Base-by-base conservation (phyloP, 2,329 filamentous ascomycete genomes). In the Nemania serpens region DNA sequence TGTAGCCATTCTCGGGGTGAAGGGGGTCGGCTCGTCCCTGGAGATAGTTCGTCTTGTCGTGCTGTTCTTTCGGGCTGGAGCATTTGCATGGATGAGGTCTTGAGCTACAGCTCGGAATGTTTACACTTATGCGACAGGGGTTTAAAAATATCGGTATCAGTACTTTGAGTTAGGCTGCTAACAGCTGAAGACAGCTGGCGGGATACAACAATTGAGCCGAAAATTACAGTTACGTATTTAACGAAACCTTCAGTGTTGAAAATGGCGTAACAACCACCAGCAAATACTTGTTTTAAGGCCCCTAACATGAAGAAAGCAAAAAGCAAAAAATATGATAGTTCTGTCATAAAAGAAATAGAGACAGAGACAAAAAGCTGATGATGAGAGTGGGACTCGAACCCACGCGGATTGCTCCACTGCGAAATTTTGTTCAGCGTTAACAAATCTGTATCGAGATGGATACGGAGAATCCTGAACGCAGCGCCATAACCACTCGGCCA, bases 341-440 rank as follows among this genome's bases (percentile, higher is more conserved):
- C 7, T 9, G 11, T 22, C 5, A 39, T 1, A 25, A 43, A 29
- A 36, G 3, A 12, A 45, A 34, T 13, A 5, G 36, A 39, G 36
- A 29, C 25, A 4, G 7, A 3, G 7, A 29, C 36, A 46, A 29
- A 46, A 11, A 10, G n/a, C n/a, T 3, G 17, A n/a, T 74, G 74
- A 76, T 68, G 66, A 74, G 69, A 73, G 74, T 76, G 74, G 72
- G 74, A 76, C 70, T 75, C 71, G 74, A 76, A 76, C 74, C 74
- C 74, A 76, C 74, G 74, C 71, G 73, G 73, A 75, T 74, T 73
- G 70, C 71, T 71, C 70, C 70, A 74, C 71, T 69, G 68, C 70
- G 71, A 73, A 61, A 54, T 58, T 61, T n/a, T 51, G 46, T 42
- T 61, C 65, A 39, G 36, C 11, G 36, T 39, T 33, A 11, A 29